Base-by-base conservation (phyloP, 371 early-diverging fungal genomes). In the Mortierella sp. region DNA sequence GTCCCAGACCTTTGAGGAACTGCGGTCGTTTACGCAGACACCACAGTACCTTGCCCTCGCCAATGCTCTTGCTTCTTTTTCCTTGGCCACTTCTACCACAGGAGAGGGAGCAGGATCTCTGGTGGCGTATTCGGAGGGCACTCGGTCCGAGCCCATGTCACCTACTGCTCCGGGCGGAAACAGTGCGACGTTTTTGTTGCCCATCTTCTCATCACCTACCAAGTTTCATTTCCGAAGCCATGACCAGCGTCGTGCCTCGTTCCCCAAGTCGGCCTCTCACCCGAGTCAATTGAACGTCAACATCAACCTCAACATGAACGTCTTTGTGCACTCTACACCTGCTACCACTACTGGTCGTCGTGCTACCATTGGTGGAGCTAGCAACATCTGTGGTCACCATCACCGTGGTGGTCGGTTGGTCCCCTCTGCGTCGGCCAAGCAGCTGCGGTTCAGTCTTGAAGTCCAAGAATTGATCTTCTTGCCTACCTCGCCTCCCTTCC, bases 391-490 rank as follows among this genome's bases (percentile, higher is more conserved):
- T 67, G 67, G 37, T n/a, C 57, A 57, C 24, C 24, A 31, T 73
- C 4, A 64, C 3, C 40, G n/a, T 46, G 40, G 31, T 10, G 50
- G 43, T 9, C 72, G 16, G 46, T n/a, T 51, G 40, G 21, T 55
- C 13, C 59, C 69, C 3, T 28, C n/a, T 21, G 54, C 55, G 6
- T 72, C 80, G 8, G 10, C 74, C 43, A 84, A 84, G 70, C 85
- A 84, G 19, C 57, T 84, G 64, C 75, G 85, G 28, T 84, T 84
- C 71, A 84, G 81, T 71, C 76, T 84, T 28, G 85, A 84, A 67
- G 85, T 84, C 16, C 85, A 84, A 48, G 85, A 84, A 31, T 67
- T 84, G 67, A 71, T 84, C 50, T 84, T 84, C 64, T 55, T 84
- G 48, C 81, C 81, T 4, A 75, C 78, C 10, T 84, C 85, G 26